Evolutionary conservation across 192 early-diverging fungal species (phyloP), one percentile per base, ranked within the genome.

Genomic region (Glomus cerebriforme): DNA sequence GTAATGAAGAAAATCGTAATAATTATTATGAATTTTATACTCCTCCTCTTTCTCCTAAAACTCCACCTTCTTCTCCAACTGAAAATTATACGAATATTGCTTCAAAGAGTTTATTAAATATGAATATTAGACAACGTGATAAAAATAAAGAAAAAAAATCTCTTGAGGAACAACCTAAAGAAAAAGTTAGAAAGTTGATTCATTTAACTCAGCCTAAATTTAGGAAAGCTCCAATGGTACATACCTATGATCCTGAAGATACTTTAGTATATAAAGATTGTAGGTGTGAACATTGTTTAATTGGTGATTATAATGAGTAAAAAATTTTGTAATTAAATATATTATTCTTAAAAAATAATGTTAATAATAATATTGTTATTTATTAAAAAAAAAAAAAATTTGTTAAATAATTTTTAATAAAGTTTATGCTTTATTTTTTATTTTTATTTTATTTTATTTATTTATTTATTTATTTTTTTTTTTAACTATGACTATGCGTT

Each of bases 181-280:
- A 29, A 22, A 72, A 54, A 29, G 22, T 17, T 32, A 29, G 13
- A 63, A 75, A 75, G 63, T 26, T 47, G 12, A 17, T 75, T 39
- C 54, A 63, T 35, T 63, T 63, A 63, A 29, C 31, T 29, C 74
- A 75, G 32, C 74, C 59, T 37, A 63, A 37, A 60, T 75, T 75
- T 60, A 35, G 17, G 37, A 62, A 37, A n/a, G 22, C 54, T 6
- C 74, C 74, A 12, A 5, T 37, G 9, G 74, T 75, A 63, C 35
- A 75, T 75, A 31, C 13, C 5, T 75, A 54, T 75, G 74, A 75
- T 12, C 74, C 74, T 9, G 74, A 75, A 63, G 74, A 75, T 31
- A n/a, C 17, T 37, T 63, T 75, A 35, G 17, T 63, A 19, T 75
- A 54, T 62, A 75, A 75, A 62, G 45, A 63, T 47, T 75, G 74